Percentiles rank a stretch among this genome's conserved stretches.
These are phyloP conservation scores for Thymus quinquecostatus DNA, from an alignment of 257 asterid genomes.

Conservation along the genomic window DNA sequence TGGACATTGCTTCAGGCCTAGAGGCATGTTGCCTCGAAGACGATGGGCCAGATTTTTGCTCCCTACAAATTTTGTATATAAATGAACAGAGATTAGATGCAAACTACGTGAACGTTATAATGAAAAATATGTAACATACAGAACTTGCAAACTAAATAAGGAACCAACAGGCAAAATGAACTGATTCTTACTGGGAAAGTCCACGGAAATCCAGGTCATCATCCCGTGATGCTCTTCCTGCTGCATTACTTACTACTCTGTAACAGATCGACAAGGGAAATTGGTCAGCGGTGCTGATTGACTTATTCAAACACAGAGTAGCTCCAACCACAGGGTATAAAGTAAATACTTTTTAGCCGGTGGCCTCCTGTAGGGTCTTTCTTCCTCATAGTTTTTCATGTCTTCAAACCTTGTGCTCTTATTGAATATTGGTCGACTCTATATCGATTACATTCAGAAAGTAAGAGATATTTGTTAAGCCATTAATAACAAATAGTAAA, in stretches of 20 bases:
- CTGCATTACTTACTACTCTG: conserved; percentile 65
- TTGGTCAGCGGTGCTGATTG: conserved; percentile 22
- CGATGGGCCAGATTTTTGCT: conserved; percentile 68
- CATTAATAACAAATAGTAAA: conserved; percentile 17
- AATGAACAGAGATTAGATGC: conserved; percentile 19
- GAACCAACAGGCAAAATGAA: conserved; percentile 8
- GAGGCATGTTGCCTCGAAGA: conserved; percentile 66
- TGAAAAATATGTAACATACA: neutral
- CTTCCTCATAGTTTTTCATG: conserved; percentile 83
- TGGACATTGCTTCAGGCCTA: conserved; percentile 77
- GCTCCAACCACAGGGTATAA: conserved; percentile 9
- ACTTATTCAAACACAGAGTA: conserved; percentile 4
- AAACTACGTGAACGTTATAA: conserved; percentile 7
- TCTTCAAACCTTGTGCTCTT: conserved; percentile 98
- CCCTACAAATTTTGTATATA: conserved; percentile 51
- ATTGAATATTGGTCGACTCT: conserved; percentile 96
- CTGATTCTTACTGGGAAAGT: conserved; percentile 45
- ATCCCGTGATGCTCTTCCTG: conserved; percentile 74
- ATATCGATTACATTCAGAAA: conserved; percentile 38
- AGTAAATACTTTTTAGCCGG: conserved; percentile 54
- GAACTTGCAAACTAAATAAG: conserved; percentile 10
- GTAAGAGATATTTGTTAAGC: conserved; percentile 8
- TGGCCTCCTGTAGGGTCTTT: conserved; percentile 72
- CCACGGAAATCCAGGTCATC: conserved; percentile 83
- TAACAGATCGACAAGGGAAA: conserved; percentile 31